Evolutionary conservation across 306 rosid species (phyloP), one percentile per base, ranked within the genome.

Genomic region (Vigna radiata): DNA sequence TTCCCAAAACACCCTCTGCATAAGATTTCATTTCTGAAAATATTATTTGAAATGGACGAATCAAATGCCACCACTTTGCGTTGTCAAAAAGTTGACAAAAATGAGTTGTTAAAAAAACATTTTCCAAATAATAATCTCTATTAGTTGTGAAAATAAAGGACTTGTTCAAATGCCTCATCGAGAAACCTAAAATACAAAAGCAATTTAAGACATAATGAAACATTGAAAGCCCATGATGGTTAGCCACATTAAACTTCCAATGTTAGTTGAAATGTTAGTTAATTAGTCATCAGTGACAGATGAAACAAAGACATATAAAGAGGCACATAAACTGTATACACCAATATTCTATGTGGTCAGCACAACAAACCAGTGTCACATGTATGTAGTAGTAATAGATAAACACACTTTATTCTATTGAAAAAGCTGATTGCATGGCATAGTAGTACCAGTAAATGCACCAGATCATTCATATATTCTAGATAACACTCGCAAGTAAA

Each of bases 361-460:
- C 56, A 65, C 4, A 48, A 29, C 21, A 23, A 4, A 76, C 61
- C 76, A 27, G 58, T 73, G 66, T 59, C 73, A 60, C 37, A 73
- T 33, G 58, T 14, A 50, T 18, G 76, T 36, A 33, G 48, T 21
- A 67, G 46, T 6, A 39, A 53, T 25, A 49, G 66, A 70, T 66
- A 65, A 68, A 55, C n/a, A 36, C 44, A 67, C 77, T 25, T 29
- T 46, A 39, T 70, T 82, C 9, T 31, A 70, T 12, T 63, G 11
- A 52, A 70, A 60, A 70, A 5, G 18, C 71, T 2, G 16, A 23
- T 48, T 66, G 60, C 47, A 31, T 47, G 7, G 46, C 63, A 46
- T 47, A 8, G 53, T 70, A 54, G 53, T 70, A 54, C 56, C 47
- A 62, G 33, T 43, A 25, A 25, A 25, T 25, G 27, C 27, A 25